Evolutionary conservation across 768 basidiomycete species (phyloP).

Genomic region (Roridomyces roridus): DNA sequence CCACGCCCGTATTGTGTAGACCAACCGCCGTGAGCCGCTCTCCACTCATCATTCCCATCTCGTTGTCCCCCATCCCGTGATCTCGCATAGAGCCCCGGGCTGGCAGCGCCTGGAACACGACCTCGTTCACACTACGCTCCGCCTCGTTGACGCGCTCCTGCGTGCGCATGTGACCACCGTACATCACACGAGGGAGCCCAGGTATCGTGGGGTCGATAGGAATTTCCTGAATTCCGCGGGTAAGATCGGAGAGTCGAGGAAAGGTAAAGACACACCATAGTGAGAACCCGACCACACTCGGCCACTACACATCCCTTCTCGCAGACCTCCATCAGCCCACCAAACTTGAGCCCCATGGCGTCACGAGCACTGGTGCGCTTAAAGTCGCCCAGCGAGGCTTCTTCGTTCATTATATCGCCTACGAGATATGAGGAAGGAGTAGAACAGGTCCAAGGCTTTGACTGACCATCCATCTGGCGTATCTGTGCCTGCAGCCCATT

Average conservation of each 20-base stretch:
- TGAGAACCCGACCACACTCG: conserved; percentile 4
- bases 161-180: conserved; percentile 69
- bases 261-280: not conserved
- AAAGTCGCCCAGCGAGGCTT: conserved; percentile 80
- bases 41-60: not conserved
- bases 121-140: conserved; percentile 56
- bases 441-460: not conserved
- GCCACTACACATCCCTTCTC: conserved; percentile 69
- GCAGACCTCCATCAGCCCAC: conserved; percentile 81
- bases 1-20: conserved; percentile 13
- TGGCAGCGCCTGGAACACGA: conserved; percentile 46
- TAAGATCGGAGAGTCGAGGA: too few species aligned
- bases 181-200: conserved; percentile 76
- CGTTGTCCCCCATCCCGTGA: not conserved
- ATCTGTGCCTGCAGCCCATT: conserved; percentile 80
- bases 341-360: conserved; percentile 86
- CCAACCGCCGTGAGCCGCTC: conserved; percentile 2
- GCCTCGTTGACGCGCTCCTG: conserved; percentile 70
- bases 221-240: conserved; percentile 79
- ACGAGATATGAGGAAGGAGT: not conserved
- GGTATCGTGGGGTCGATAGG: conserved; percentile 82
- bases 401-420: conserved; percentile 79
- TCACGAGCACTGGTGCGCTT: conserved; percentile 74
- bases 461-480: conserved; percentile 64
- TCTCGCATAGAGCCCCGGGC: too few species aligned